phyloP scores from a whole-genome alignment of 345 rosid species.

The Moricandia arvensis region DNA sequence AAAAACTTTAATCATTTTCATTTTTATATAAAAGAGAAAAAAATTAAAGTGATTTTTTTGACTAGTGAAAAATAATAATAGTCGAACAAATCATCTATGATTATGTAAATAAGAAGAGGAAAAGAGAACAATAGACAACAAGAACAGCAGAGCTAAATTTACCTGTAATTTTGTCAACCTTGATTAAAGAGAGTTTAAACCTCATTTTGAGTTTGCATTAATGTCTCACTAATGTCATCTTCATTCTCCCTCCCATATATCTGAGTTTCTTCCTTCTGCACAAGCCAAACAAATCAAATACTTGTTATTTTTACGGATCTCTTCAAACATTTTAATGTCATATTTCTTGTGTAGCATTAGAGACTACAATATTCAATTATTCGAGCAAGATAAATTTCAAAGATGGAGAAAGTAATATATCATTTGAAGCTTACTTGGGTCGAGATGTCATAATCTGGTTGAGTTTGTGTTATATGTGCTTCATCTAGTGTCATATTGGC shows the following conservation, averaged over 20 bases:
- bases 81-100: too few relatives aligned
- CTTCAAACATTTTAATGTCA: slow-evolving; percentile 10
- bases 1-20: too few relatives aligned
- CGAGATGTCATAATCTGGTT: slow-evolving; percentile 21
- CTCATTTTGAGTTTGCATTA: slow-evolving; percentile 72
- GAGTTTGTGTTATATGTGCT: slow-evolving; percentile 24
- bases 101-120: too few relatives aligned
- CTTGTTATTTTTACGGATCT: slow-evolving; percentile 1
- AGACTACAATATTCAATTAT: not conserved
- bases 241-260: slow-evolving; percentile 53
- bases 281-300: slow-evolving; percentile 29
- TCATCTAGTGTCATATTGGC: slow-evolving; percentile 35
- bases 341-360: not conserved
- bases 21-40: too few relatives aligned
- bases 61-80: too few relatives aligned
- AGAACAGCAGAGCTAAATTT: slow-evolving; percentile 16
- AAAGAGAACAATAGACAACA: not conserved
- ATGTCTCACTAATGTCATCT: slow-evolving; percentile 53
- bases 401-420: slow-evolving; percentile 1
- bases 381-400: not conserved
- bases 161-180: slow-evolving; percentile 96
- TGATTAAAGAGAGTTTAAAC: slow-evolving; percentile 72
- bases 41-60: too few relatives aligned
- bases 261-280: slow-evolving; percentile 65
- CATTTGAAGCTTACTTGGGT: slow-evolving; percentile 26